A percentile compares a stretch with the other conserved stretches of the same genome.
Evolutionary conservation across 208 protist species (phyloP).

Genomic region (Leishmania tropica): DNA sequence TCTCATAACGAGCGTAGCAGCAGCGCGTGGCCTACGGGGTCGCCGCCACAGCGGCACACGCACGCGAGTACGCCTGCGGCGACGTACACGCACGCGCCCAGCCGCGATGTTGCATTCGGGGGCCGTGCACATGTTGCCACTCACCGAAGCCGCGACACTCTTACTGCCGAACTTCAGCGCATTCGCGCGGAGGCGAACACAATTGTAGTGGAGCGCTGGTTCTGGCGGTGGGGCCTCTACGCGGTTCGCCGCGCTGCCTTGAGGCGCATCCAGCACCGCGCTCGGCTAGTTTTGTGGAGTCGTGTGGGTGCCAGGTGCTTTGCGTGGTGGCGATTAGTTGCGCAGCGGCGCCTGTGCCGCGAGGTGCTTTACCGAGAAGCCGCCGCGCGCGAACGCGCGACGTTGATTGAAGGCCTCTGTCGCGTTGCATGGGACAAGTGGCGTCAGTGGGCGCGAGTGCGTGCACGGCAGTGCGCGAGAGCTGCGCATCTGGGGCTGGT

Average conservation of each 20-base stretch:
- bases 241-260: conserved; percentile 21
- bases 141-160: not conserved
- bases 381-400: conserved; percentile 3
- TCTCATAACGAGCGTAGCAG: not conserved
- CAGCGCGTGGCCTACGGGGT: not conserved
- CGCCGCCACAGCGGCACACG: not conserved
- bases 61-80: not conserved
- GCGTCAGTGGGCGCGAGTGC: conserved; percentile 14
- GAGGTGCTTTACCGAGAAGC: conserved; percentile 25
- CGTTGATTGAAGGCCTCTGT: conserved; percentile 13
- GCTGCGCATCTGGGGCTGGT: conserved; percentile 14
- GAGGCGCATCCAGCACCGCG: conserved; percentile 11
- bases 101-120: not conserved
- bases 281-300: conserved; percentile 10
- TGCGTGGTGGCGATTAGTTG: conserved; percentile 30
- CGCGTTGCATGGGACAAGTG: conserved; percentile 18
- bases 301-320: conserved; percentile 27
- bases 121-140: not conserved
- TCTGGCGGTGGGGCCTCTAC: conserved; percentile 25
- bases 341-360: conserved; percentile 26
- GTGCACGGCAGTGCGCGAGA: not conserved
- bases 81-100: not conserved
- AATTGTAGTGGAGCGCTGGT: conserved; percentile 5
- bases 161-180: conserved; percentile 23
- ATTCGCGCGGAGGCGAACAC: conserved; percentile 18